These are phyloP conservation scores for Hemerocallis citrina DNA, from an alignment of 106 monocot species.

Conservation along the genomic window DNA sequence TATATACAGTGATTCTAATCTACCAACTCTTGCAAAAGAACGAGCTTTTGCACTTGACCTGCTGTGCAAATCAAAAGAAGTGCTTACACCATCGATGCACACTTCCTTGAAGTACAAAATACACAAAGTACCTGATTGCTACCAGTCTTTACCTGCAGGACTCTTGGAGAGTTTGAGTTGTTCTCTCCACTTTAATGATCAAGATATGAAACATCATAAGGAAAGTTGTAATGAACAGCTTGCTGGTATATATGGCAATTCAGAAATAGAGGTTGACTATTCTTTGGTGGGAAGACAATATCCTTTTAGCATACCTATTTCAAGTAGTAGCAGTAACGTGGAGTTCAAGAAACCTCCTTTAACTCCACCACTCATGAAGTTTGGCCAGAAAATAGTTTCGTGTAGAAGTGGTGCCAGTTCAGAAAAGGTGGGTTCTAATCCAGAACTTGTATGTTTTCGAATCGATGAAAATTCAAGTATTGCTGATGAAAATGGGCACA, in stretches of 20 bases:
- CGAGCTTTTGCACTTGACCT: slow-evolving; percentile 20
- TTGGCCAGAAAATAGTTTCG: slow-evolving; percentile 12
- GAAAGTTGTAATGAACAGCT: slow-evolving; percentile 2
- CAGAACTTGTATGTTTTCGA: slow-evolving; percentile 61
- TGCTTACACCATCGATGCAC: slow-evolving; percentile 7
- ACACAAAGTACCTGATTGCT: slow-evolving; percentile 21
- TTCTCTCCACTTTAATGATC: slow-evolving; percentile 13
- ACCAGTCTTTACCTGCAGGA: slow-evolving; percentile 32
- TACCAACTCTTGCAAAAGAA: slow-evolving; percentile 26
- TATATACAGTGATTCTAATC: slow-evolving; percentile 14
- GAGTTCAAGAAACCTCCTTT: slow-evolving; percentile 21
- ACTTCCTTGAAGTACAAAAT: slow-evolving; percentile 24
- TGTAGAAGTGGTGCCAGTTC: slow-evolving; percentile 33
- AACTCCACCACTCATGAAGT: slow-evolving; percentile 45
- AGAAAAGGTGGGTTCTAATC: slow-evolving; percentile 26
- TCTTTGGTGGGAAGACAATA: slow-evolving; percentile 10
- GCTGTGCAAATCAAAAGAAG: slow-evolving; percentile 18
- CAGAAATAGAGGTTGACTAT: slow-evolving; percentile 13
- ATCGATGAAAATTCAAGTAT: slow-evolving; percentile 70
- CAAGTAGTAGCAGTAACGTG: slow-evolving; percentile 7
- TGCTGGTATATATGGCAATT: slow-evolving; percentile 6
- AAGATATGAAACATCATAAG: slow-evolving; percentile 10
- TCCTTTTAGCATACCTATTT: slow-evolving; percentile 13
- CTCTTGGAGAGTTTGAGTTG: slow-evolving; percentile 11
- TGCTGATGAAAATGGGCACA: slow-evolving; percentile 32